A percentile compares a stretch with the other conserved stretches of the same genome.
Conservation (phyloP, 257 asterid species). For the Eucommia ulmoides region DNA sequence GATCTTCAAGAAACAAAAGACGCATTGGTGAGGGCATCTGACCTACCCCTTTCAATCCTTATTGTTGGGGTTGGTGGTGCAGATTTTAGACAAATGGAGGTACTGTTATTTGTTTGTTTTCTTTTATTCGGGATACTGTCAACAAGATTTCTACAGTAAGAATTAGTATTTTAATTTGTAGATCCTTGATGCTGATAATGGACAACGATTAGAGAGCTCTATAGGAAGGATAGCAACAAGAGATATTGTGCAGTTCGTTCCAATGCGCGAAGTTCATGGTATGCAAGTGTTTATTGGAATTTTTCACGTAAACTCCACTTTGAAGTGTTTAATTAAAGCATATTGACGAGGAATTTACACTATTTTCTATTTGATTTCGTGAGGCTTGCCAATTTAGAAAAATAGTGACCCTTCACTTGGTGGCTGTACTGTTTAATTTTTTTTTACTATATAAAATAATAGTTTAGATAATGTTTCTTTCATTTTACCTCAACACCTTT, state of each 20-base stretch:
- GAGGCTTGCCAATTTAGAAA: neutral
- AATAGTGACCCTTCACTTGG: neutral
- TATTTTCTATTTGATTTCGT: neutral
- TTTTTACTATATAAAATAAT: too few relatives aligned
- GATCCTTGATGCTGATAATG: slow-evolving; percentile 93
- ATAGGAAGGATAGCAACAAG: slow-evolving; percentile 90
- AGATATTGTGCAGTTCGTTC: slow-evolving; percentile 94
- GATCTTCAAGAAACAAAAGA: slow-evolving; percentile 98
- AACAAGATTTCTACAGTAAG: too few relatives aligned
- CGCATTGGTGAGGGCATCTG: slow-evolving; percentile 87
- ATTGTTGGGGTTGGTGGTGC: slow-evolving; percentile 99
- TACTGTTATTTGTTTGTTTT: slow-evolving; percentile 15
- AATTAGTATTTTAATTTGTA: too few relatives aligned
- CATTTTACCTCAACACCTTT: too few relatives aligned
- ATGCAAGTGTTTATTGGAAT: slow-evolving; percentile 8
- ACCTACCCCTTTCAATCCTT: slow-evolving; percentile 86
- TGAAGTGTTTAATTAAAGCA: neutral
- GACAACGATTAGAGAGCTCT: slow-evolving; percentile 79
- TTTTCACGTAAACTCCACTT: neutral
- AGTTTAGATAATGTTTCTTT: slow-evolving; percentile 1
- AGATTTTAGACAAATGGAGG: slow-evolving; percentile 98
- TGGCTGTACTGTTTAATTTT: neutral
- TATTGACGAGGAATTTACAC: neutral
- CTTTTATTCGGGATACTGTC: too few relatives aligned
- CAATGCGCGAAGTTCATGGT: slow-evolving; percentile 84